phyloP scores from a whole-genome alignment of 805 yeast species.

The Schizosaccharomyces osmophilus region DNA sequence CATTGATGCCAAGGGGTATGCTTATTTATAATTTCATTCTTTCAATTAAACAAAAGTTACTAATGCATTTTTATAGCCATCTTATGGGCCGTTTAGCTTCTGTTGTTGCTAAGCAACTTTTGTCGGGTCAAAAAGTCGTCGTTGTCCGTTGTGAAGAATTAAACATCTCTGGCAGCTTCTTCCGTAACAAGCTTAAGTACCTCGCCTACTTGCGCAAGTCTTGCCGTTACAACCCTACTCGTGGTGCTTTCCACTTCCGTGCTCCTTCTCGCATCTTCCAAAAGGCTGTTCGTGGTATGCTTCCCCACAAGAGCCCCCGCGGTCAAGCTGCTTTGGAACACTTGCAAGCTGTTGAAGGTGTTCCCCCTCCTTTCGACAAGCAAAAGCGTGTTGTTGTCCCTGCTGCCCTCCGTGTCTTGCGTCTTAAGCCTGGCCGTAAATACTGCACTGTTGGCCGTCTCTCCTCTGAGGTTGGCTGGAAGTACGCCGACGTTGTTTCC shows the following conservation, averaged over 20 bases:
- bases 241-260: constrained; percentile 99
- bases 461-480: constrained; percentile 96
- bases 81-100: constrained; percentile 99
- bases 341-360: constrained; percentile 98
- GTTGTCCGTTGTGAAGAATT: constrained; percentile 90
- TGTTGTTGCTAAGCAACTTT: constrained; percentile 90
- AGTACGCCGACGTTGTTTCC: constrained; percentile 93
- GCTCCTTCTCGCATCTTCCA: constrained; percentile 98
- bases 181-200: constrained; percentile 87
- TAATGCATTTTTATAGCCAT: constrained; percentile 26
- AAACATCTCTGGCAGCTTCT: constrained; percentile 98
- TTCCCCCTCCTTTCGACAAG: constrained; percentile 98
- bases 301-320: constrained; percentile 98
- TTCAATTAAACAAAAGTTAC: not conserved
- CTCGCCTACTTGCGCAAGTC: constrained; percentile 99
- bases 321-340: constrained; percentile 99
- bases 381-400: constrained; percentile 99
- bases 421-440: constrained; percentile 99
- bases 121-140: constrained; percentile 93
- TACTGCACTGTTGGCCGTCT: constrained; percentile 95
- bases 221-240: constrained; percentile 92
- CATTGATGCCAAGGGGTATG: not conserved
- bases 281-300: constrained; percentile 99
- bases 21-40: not conserved
- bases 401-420: constrained; percentile 94